phyloP scores from a whole-genome alignment of 2,329 filamentous ascomycete genomes.

The Colletotrichum eleusines region DNA sequence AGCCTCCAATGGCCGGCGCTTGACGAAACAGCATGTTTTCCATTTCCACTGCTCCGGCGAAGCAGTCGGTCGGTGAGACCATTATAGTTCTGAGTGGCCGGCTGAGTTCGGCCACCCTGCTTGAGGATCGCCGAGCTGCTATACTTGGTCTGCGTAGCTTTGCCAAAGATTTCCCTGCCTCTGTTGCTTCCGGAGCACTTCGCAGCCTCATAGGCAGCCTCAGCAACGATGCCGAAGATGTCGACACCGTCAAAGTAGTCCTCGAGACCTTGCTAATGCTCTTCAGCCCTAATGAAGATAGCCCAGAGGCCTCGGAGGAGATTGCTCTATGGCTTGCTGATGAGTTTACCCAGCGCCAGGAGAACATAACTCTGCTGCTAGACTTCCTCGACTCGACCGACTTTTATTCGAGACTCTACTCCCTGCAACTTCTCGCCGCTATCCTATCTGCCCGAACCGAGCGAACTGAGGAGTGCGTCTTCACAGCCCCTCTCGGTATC shows the following conservation, averaged over 20 bases:
- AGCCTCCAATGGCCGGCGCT: slow-evolving; percentile 36
- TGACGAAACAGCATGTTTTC: slow-evolving; percentile 66
- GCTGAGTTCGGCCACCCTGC: slow-evolving; percentile 86
- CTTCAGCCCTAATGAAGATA: slow-evolving; percentile 78
- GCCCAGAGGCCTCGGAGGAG: slow-evolving; percentile 94
- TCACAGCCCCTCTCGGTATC: slow-evolving; percentile 88
- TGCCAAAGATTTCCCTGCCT: slow-evolving; percentile 95
- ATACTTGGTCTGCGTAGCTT: slow-evolving; percentile 95
- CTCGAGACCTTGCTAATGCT: slow-evolving; percentile 96
- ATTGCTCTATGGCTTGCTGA: slow-evolving; percentile 96
- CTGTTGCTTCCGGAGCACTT: slow-evolving; percentile 92
- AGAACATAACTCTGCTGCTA: slow-evolving; percentile 92
- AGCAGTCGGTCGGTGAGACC: slow-evolving; percentile 95
- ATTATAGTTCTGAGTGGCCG: slow-evolving; percentile 91
- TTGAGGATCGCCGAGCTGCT: slow-evolving; percentile 93
- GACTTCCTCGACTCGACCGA: slow-evolving; percentile 89
- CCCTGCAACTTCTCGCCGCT: slow-evolving; percentile 87
- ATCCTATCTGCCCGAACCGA: slow-evolving; percentile 89
- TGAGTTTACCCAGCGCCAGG: slow-evolving; percentile 97
- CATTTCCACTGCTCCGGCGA: slow-evolving; percentile 81
- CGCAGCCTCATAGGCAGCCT: slow-evolving; percentile 88
- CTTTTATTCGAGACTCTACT: slow-evolving; percentile 92
- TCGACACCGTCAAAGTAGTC: slow-evolving; percentile 95
- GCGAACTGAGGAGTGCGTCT: slow-evolving; percentile 93
- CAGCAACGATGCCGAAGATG: slow-evolving; percentile 89